Conservation (phyloP, 139 green algal genomes). For the Tetratostichococcus sp. region DNA sequence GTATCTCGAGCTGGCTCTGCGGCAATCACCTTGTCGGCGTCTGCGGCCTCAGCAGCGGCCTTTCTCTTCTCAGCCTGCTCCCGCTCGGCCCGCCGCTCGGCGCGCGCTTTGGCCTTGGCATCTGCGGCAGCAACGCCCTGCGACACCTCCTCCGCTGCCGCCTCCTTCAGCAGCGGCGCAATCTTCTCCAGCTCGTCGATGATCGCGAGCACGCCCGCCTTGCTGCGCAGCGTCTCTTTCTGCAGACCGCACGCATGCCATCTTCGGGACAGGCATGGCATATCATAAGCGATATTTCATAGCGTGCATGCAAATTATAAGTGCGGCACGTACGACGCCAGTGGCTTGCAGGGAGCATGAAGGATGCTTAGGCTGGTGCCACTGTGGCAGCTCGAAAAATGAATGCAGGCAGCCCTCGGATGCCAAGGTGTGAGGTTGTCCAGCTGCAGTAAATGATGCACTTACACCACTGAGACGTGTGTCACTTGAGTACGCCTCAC, state of each 20-base stretch:
- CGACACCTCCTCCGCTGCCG: slow-evolving; percentile 18
- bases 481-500: too few relatives aligned
- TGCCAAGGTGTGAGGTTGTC: too few relatives aligned
- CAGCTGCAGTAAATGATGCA: too few relatives aligned
- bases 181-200: slow-evolving; percentile 55
- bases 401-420: too few relatives aligned
- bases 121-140: background rate
- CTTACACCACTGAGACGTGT: too few relatives aligned
- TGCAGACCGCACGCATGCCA: slow-evolving; percentile 5
- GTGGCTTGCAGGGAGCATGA: too few relatives aligned
- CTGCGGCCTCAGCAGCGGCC: background rate
- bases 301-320: too few relatives aligned
- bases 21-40: background rate
- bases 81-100: slow-evolving; percentile 15
- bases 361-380: too few relatives aligned
- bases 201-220: slow-evolving; percentile 19
- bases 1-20: background rate
- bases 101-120: background rate
- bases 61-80: slow-evolving; percentile 5
- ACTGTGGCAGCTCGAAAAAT: too few relatives aligned
- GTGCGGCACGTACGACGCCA: too few relatives aligned
- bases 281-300: too few relatives aligned
- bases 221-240: slow-evolving; percentile 27
- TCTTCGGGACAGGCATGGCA: too few relatives aligned
- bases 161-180: slow-evolving; percentile 24